Percentiles rank a stretch among this genome's conserved stretches.
These are phyloP conservation scores for Xylaria arbuscula DNA, from an alignment of 2,329 filamentous ascomycete species.

Conservation along the genomic window DNA sequence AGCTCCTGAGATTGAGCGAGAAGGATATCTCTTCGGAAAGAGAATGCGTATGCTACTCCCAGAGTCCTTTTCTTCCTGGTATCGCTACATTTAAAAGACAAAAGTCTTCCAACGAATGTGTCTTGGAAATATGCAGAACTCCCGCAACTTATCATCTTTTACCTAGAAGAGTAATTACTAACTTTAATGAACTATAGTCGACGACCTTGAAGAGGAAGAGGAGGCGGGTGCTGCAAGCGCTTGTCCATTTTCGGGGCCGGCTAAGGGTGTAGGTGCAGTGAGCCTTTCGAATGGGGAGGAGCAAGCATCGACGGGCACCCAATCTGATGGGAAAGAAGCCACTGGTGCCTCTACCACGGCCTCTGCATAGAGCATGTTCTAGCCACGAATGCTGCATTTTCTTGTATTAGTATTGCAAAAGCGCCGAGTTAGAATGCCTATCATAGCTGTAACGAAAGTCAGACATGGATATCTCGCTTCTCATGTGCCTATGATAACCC, in stretches of 20 bases:
- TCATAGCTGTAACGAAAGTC: neutral
- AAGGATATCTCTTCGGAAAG: constrained; percentile 73
- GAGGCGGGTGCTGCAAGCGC: constrained; percentile 16
- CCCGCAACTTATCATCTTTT: too few species aligned
- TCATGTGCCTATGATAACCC: neutral
- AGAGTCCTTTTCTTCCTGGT: too few species aligned
- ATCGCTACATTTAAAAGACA: too few species aligned
- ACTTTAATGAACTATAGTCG: constrained; percentile 45
- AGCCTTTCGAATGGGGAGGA: constrained; percentile 11
- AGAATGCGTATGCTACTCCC: constrained; percentile 54
- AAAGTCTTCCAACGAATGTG: too few species aligned
- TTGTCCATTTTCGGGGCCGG: constrained; percentile 44
- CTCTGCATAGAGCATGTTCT: neutral
- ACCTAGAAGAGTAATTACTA: too few species aligned
- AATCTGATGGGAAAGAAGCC: constrained; percentile 10
- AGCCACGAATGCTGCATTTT: neutral
- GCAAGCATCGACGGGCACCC: neutral
- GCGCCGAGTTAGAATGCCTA: constrained; percentile 8
- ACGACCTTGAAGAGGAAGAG: constrained; percentile 53
- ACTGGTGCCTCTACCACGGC: neutral
- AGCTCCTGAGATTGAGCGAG: constrained; percentile 65
- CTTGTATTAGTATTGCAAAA: constrained; percentile 23
- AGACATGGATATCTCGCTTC: neutral
- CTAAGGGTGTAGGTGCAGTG: constrained; percentile 26
- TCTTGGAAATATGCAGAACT: too few species aligned